These are phyloP conservation scores for Aureobasidium mangrovei DNA, from an alignment of 2,329 filamentous ascomycete species.

Conservation along the genomic window DNA sequence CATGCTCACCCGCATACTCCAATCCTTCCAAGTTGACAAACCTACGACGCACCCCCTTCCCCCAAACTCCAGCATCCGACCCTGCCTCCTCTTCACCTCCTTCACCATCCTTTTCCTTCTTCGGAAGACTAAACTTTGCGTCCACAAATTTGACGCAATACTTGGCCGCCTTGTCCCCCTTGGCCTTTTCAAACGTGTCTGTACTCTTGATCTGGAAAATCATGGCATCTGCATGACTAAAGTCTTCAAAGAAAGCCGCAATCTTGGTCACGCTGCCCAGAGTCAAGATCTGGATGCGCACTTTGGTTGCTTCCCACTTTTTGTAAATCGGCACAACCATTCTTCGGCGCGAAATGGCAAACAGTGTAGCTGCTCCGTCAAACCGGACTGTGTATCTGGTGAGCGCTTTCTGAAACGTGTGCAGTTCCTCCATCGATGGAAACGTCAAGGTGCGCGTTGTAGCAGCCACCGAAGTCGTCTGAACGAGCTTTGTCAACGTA, in stretches of 20 bases:
- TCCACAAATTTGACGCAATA: constrained; percentile 75
- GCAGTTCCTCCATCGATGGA: constrained; percentile 48
- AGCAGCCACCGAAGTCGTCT: constrained; percentile 45
- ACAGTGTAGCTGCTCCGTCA: constrained; percentile 52
- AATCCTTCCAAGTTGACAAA: constrained; percentile 82
- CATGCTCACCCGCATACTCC: constrained; percentile 84
- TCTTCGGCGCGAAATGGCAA: constrained; percentile 62
- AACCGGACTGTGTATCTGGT: constrained; percentile 64
- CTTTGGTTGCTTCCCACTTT: constrained; percentile 79
- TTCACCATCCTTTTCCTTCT: constrained; percentile 42
- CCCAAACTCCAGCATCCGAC: constrained; percentile 41
- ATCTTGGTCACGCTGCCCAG: constrained; percentile 69
- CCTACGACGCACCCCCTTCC: constrained; percentile 50
- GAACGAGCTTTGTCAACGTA: constrained; percentile 56
- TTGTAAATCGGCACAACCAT: constrained; percentile 93
- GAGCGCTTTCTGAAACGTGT: constrained; percentile 67
- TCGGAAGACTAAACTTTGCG: constrained; percentile 80
- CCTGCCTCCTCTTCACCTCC: constrained; percentile 42
- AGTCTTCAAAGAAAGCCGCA: constrained; percentile 80
- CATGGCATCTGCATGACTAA: constrained; percentile 79
- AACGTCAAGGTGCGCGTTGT: constrained; percentile 60
- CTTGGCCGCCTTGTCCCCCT: constrained; percentile 32
- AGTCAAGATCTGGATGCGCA: constrained; percentile 68
- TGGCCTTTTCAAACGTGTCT: constrained; percentile 63
- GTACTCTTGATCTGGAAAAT: constrained; percentile 79